Evolutionary conservation across 2,329 filamentous ascomycete genomes (phyloP).

Genomic region (Colletotrichum lini): DNA sequence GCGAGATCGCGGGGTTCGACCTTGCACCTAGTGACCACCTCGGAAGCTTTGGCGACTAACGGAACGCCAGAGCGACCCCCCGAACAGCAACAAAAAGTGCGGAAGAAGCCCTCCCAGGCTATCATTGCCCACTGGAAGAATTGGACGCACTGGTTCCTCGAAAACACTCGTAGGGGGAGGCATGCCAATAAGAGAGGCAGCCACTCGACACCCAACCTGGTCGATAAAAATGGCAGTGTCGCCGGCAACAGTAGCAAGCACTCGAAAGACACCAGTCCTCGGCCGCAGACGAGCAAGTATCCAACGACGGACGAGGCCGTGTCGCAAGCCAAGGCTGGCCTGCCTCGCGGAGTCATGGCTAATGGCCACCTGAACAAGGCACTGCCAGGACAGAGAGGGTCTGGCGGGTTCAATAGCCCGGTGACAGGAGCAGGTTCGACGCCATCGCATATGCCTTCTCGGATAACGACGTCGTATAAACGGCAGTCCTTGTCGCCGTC

Average conservation of each 20-base stretch:
- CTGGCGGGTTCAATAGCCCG: constrained; percentile 46
- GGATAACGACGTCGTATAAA: constrained; percentile 67
- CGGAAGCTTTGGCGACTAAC: constrained; percentile 62
- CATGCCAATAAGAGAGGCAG: constrained; percentile 65
- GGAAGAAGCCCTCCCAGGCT: constrained; percentile 71
- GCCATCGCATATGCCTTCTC: constrained; percentile 50
- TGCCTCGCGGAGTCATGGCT: constrained; percentile 66
- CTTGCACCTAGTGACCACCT: constrained; percentile 84
- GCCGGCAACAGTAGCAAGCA: constrained; percentile 55
- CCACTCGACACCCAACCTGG: constrained; percentile 72
- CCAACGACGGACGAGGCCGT: constrained; percentile 57
- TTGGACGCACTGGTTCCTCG: constrained; percentile 75
- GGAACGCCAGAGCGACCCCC: constrained; percentile 47
- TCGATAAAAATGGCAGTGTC: constrained; percentile 62
- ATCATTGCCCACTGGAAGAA: constrained; percentile 75
- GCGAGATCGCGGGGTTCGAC: constrained; percentile 86
- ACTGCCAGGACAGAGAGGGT: constrained; percentile 19
- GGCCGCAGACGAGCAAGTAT: constrained; percentile 74
- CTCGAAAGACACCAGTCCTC: constrained; percentile 68
- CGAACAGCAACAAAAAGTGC: constrained; percentile 61
- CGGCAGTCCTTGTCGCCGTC: constrained; percentile 88
- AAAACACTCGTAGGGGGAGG: constrained; percentile 68
- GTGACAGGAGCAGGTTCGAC: constrained; percentile 47
- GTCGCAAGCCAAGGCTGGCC: constrained; percentile 56
- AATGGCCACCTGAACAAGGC: constrained; percentile 62